Conservation (phyloP, 1,284 basidiomycete species). For the Leccinum subrobustum region DNA sequence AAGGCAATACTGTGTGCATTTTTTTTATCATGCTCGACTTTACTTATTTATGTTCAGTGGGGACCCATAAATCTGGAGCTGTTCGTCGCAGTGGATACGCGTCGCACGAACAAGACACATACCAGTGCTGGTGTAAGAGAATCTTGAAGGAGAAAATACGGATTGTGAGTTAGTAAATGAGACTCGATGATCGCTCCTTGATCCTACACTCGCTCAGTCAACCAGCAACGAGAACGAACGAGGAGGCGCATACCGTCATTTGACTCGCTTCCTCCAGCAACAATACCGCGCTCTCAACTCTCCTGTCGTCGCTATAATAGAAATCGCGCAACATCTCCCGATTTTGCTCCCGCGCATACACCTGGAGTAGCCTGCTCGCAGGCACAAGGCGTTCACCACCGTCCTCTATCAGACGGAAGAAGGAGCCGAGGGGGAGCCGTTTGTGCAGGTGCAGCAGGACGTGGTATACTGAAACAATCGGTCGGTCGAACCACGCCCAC, state of each 20-base stretch:
- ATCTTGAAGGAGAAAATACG: constrained; percentile 44
- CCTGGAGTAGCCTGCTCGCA: constrained; percentile 77
- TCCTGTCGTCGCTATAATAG: constrained; percentile 96
- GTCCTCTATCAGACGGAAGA: constrained; percentile 94
- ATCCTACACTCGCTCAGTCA: constrained; percentile 47
- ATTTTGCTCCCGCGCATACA: constrained; percentile 89
- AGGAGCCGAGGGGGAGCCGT: constrained; percentile 83
- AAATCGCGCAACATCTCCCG: constrained; percentile 92
- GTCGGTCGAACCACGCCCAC: not conserved
- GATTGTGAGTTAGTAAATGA: constrained; percentile 33
- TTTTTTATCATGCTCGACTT: too few species aligned
- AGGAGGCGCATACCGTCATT: constrained; percentile 47
- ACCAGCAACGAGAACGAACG: not conserved
- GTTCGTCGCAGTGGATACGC: constrained; percentile 2
- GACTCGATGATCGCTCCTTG: constrained; percentile 66
- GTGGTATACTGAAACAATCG: constrained; percentile 69
- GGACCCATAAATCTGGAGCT: constrained; percentile 18
- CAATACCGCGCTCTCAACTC: constrained; percentile 87
- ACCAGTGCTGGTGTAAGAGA: constrained; percentile 41
- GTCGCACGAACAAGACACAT: constrained; percentile 5
- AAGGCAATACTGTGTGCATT: too few species aligned
- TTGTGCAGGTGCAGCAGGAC: constrained; percentile 86
- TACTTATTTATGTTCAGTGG: too few species aligned
- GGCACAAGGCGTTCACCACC: constrained; percentile 72
- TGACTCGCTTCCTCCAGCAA: constrained; percentile 79